phyloP scores from a whole-genome alignment of 2,329 filamentous ascomycete genomes.

The Trichocomaceae sp. region DNA sequence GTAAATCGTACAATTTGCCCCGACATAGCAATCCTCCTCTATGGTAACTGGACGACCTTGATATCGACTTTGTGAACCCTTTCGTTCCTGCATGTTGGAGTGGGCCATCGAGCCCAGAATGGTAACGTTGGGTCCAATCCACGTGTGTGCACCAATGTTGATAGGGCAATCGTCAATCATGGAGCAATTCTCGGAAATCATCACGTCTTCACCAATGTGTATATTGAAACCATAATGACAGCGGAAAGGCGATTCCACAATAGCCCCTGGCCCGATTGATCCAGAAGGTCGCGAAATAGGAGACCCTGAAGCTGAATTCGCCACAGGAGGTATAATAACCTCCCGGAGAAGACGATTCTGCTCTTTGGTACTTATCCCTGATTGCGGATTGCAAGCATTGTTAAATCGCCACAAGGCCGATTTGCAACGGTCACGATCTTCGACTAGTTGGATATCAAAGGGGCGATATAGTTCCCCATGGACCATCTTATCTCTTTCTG shows the following conservation, averaged over 20 bases:
- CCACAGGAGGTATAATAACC: slow-evolving; percentile 28
- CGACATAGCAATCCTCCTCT: slow-evolving; percentile 64
- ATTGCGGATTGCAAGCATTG: slow-evolving; percentile 67
- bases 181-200: slow-evolving; percentile 74
- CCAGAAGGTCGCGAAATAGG: slow-evolving; percentile 48
- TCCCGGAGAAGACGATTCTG: slow-evolving; percentile 35
- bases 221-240: slow-evolving; percentile 98
- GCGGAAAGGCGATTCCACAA: slow-evolving; percentile 80
- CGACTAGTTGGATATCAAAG: slow-evolving; percentile 67
- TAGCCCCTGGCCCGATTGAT: slow-evolving; percentile 65
- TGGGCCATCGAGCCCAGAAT: slow-evolving; percentile 71
- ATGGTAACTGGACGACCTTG: slow-evolving; percentile 67
- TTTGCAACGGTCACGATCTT: slow-evolving; percentile 79
- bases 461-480: slow-evolving; percentile 71
- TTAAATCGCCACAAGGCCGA: slow-evolving; percentile 81
- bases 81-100: slow-evolving; percentile 64
- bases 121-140: slow-evolving; percentile 75
- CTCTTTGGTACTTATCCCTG: slow-evolving; percentile 56
- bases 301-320: slow-evolving; percentile 48
- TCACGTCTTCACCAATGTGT: slow-evolving; percentile 74
- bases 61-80: slow-evolving; percentile 66
- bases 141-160: slow-evolving; percentile 63
- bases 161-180: slow-evolving; percentile 83
- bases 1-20: slow-evolving; percentile 54
- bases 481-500: slow-evolving; percentile 88